Evolutionary conservation across 164 flowering plant species (phyloP).

Genomic region (Saururus chinensis): DNA sequence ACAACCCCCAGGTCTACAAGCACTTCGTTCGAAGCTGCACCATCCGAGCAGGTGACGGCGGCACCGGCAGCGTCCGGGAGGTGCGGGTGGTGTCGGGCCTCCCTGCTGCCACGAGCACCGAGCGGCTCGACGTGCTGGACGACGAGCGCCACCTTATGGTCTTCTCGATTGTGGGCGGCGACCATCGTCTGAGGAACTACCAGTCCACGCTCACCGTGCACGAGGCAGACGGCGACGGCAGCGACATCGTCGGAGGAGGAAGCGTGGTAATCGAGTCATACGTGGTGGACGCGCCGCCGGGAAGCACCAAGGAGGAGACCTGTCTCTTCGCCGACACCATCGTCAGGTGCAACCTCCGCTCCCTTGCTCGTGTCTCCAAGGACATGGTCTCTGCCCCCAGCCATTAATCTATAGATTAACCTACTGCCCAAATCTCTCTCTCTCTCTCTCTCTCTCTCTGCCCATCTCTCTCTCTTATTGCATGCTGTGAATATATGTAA

Average conservation of each 20-base stretch:
- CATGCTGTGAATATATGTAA: too few relatives aligned
- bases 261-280: conserved; percentile 36
- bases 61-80: conserved; percentile 19
- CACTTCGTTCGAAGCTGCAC: conserved; percentile 25
- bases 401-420: too few relatives aligned
- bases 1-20: conserved; percentile 33
- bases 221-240: background rate
- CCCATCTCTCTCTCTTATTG: too few relatives aligned
- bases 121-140: conserved; percentile 31
- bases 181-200: conserved; percentile 32
- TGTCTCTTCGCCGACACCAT: conserved; percentile 35
- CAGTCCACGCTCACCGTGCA: conserved; percentile 23
- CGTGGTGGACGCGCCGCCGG: conserved; percentile 32
- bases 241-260: conserved; percentile 1
- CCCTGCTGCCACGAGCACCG: conserved; percentile 22
- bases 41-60: conserved; percentile 13
- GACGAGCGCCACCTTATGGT: conserved; percentile 24
- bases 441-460: too few relatives aligned
- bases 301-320: conserved; percentile 37
- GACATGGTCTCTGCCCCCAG: conserved; percentile 1
- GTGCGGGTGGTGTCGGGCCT: conserved; percentile 25
- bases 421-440: too few relatives aligned
- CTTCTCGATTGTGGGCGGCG: conserved; percentile 29
- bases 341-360: conserved; percentile 27
- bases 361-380: conserved; percentile 21